These are phyloP conservation scores for Apiospora arundinis DNA, from an alignment of 2,329 filamentous ascomycete genomes.

Conservation along the genomic window DNA sequence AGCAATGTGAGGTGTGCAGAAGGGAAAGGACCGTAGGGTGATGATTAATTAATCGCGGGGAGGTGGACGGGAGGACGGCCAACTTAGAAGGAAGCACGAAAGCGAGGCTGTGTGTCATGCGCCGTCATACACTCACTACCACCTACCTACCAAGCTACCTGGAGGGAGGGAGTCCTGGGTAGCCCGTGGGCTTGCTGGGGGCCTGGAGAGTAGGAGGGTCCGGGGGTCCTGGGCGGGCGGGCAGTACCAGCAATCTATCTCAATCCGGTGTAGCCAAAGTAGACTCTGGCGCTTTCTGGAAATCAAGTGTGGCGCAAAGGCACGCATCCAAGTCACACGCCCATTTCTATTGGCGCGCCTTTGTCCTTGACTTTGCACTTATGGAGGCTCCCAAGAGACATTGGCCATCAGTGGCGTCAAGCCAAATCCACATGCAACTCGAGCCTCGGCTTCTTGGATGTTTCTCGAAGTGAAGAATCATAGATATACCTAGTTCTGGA, in stretches of 20 bases:
- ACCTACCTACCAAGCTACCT: too few species aligned
- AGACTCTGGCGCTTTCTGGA: constrained; percentile 1
- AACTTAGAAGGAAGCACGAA: neutral
- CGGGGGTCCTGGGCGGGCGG: too few species aligned
- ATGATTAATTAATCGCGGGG: neutral
- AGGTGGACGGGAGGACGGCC: neutral
- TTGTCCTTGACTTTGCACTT: neutral
- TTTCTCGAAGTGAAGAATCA: neutral
- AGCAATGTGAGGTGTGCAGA: neutral
- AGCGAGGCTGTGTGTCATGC: constrained; percentile 8
- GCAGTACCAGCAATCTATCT: neutral
- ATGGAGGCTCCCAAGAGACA: neutral
- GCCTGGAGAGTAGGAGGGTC: too few species aligned
- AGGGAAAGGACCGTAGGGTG: neutral
- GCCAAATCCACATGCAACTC: neutral
- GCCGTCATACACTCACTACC: constrained; percentile 2
- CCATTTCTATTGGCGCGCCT: neutral
- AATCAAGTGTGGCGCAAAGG: neutral
- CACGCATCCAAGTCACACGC: neutral
- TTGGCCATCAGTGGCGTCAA: neutral
- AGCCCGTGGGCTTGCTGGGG: too few species aligned
- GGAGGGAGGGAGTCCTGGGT: too few species aligned
- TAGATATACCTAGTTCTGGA: too few species aligned
- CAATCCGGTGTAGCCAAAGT: neutral
- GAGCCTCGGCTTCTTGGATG: neutral